phyloP scores from a whole-genome alignment of 2,329 filamentous ascomycete genomes.

The Botryotinia calthae region DNA sequence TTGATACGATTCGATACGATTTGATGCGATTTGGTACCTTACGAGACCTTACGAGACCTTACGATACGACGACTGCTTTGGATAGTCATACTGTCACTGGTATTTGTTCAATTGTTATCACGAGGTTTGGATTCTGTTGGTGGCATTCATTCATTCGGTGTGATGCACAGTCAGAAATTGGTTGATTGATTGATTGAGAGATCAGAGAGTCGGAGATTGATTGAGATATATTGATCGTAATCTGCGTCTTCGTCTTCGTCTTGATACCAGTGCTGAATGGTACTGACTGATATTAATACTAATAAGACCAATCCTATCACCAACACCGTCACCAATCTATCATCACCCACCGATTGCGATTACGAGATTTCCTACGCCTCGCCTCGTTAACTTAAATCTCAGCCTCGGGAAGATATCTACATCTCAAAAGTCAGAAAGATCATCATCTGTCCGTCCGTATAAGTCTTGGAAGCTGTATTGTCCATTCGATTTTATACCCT shows the following conservation, averaged over 20 bases:
- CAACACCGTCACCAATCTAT: not conserved
- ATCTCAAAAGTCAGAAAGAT: not conserved
- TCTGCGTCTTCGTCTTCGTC: too few relatives aligned
- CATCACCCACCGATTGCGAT: not conserved
- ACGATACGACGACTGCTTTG: too few relatives aligned
- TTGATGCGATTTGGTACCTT: too few relatives aligned
- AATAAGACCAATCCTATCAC: too few relatives aligned
- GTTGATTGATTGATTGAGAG: too few relatives aligned
- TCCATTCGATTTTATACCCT: not conserved
- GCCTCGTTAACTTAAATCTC: not conserved
- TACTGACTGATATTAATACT: not conserved
- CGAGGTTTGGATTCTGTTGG: not conserved
- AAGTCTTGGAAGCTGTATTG: not conserved
- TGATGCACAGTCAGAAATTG: too few relatives aligned
- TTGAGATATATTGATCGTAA: not conserved
- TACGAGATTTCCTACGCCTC: not conserved
- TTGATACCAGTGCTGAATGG: not conserved
- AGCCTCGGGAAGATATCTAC: not conserved
- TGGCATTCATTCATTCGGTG: too few relatives aligned
- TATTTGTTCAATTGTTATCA: not conserved
- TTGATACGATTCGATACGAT: too few relatives aligned
- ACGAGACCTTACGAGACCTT: too few relatives aligned
- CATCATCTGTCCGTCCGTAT: not conserved
- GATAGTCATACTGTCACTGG: too few relatives aligned
- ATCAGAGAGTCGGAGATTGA: not conserved